Evolutionary conservation across 371 early-diverging fungal species (phyloP).

Genomic region (Rhizopus arrhizus): DNA sequence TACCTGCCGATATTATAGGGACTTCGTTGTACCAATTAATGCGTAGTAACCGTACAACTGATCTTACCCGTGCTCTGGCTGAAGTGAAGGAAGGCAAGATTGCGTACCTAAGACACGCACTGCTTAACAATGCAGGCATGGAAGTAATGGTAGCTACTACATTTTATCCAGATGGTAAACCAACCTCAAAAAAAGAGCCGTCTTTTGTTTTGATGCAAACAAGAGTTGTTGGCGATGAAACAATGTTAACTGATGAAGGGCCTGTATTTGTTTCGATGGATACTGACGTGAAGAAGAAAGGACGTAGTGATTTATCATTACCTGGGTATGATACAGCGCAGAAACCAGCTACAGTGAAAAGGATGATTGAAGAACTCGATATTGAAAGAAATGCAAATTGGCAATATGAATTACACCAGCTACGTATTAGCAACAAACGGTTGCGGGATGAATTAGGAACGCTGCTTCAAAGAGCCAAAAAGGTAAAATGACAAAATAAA

Average conservation of each 20-base stretch:
- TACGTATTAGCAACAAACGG: constrained; percentile 45
- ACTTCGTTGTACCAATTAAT: constrained; percentile 59
- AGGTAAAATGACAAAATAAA: constrained; percentile 3
- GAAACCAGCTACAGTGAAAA: constrained; percentile 14
- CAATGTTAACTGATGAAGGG: constrained; percentile 16
- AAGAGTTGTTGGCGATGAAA: constrained; percentile 26
- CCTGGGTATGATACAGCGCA: constrained; percentile 8
- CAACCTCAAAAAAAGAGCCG: constrained; percentile 22
- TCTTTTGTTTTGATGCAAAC: constrained; percentile 52
- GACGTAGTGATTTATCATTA: constrained; percentile 22
- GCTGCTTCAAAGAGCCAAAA: constrained; percentile 23
- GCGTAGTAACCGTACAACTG: constrained; percentile 55
- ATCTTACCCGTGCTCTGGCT: constrained; percentile 50
- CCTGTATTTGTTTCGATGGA: constrained; percentile 33
- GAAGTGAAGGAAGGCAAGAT: constrained; percentile 53
- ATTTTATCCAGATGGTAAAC: constrained; percentile 52
- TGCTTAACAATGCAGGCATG: constrained; percentile 44
- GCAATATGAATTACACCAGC: constrained; percentile 57
- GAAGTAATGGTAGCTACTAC: constrained; percentile 49
- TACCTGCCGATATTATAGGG: constrained; percentile 53
- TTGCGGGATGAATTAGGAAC: constrained; percentile 36
- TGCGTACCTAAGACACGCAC: constrained; percentile 42
- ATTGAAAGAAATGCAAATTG: constrained; percentile 38
- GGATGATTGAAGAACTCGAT: constrained; percentile 44
- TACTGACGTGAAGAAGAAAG: constrained; percentile 34